phyloP scores from a whole-genome alignment of 805 yeast species.

The Ogataea dorogensis region DNA sequence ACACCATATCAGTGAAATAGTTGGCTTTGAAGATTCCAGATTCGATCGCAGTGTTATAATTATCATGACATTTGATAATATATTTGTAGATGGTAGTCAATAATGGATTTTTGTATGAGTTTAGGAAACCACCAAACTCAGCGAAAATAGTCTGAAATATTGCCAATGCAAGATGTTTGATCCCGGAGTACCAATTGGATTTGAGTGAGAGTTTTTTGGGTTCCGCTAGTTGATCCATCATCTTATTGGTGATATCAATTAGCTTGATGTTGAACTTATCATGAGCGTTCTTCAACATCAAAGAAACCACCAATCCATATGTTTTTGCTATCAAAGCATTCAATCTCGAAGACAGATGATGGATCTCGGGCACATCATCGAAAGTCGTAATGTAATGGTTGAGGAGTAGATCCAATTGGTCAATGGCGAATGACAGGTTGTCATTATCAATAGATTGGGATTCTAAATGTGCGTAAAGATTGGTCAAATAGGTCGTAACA shows the following conservation, averaged over 20 bases:
- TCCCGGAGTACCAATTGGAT: slow-evolving; percentile 32
- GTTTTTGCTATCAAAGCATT: slow-evolving; percentile 27
- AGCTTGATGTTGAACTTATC: slow-evolving; percentile 33
- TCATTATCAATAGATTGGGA: slow-evolving; percentile 15
- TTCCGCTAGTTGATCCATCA: slow-evolving; percentile 21
- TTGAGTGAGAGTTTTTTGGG: slow-evolving; percentile 32
- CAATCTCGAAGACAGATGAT: slow-evolving; percentile 26
- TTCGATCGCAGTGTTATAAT: slow-evolving; percentile 34
- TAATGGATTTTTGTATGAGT: slow-evolving; percentile 29
- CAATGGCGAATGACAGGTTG: slow-evolving; percentile 21
- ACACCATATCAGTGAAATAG: slow-evolving; percentile 32
- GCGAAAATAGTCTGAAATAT: slow-evolving; percentile 31
- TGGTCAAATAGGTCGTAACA: slow-evolving; percentile 20
- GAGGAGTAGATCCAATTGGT: slow-evolving; percentile 26
- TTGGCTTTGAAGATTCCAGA: slow-evolving; percentile 31
- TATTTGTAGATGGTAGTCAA: slow-evolving; percentile 33
- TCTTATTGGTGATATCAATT: slow-evolving; percentile 29
- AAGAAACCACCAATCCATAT: slow-evolving; percentile 22
- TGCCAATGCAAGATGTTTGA: slow-evolving; percentile 32
- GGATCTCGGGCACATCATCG: slow-evolving; percentile 22
- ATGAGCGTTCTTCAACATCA: slow-evolving; percentile 32
- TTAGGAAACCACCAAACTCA: slow-evolving; percentile 36
- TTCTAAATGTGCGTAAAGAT: slow-evolving; percentile 14
- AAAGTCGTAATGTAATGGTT: slow-evolving; percentile 22
- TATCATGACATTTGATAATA: slow-evolving; percentile 33